Evolutionary conservation across 345 rosid species (phyloP), one percentile per base, ranked within the genome.

Genomic region (Orychophragmus violaceus): DNA sequence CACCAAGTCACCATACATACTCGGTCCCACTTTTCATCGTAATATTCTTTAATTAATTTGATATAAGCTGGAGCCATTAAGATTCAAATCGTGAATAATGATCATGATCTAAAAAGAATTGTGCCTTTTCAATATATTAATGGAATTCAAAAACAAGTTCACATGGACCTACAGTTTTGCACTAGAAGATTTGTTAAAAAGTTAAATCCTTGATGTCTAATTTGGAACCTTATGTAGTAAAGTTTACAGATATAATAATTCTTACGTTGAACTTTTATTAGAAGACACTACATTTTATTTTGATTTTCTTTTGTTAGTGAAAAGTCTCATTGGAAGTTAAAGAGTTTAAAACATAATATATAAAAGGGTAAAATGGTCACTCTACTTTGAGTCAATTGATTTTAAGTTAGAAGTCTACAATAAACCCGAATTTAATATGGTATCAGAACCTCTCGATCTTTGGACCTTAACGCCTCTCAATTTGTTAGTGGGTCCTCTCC

Each of bases 141-240:
- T 59, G 50, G 16, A 45, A 62, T 29, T 8, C 8, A 12, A 29
- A n/a, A 35, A 36, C 69, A 64, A 50, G 48, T 49, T 64, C 69
- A 35, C 69, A 64, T 35, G 69, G 32, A 48, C 32, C 49, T 16
- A 62, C 14, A 62, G 27, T 44, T 44, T 44, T 27, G 46, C 35
- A 4, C 19, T n/a, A 24, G 18, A 39, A 59, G 1, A 37, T 39
- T 23, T 24, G 50, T 41, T 39, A 8, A 25, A 57, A 8, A 14
- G 23, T 41, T 57, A n/a, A 18, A 35, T 57, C 17, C 17, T 2
- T 57, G 62, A 4, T 24, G 12, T 21, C 7, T 36, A 58, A 22
- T 23, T 6, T 36, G 21, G 11, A 21, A 21, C 1, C 28, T 44
- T 42, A 24, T 0, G 17, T 27, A 2, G 39, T 61, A 3, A 27